phyloP scores from a whole-genome alignment of 2,329 filamentous ascomycete species.

The Shiraia bambusicola region DNA sequence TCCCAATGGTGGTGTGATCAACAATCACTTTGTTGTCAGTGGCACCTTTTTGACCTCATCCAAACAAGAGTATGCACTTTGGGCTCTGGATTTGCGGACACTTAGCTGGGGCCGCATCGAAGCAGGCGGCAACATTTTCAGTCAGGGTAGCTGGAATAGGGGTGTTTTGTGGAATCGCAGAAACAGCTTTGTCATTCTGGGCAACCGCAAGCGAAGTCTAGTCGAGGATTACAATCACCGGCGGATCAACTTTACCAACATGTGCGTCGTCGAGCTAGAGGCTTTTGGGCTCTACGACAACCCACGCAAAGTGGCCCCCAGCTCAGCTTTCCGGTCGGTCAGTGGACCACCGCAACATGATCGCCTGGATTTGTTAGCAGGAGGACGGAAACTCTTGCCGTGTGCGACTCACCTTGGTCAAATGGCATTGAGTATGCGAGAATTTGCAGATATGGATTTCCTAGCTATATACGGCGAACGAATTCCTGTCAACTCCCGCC shows the following conservation, averaged over 20 bases:
- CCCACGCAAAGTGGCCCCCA: slow-evolving; percentile 73
- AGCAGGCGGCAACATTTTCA: slow-evolving; percentile 87
- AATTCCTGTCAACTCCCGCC: slow-evolving; percentile 88
- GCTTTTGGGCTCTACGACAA: slow-evolving; percentile 98
- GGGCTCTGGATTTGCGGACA: slow-evolving; percentile 86
- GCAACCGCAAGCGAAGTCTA: slow-evolving; percentile 87
- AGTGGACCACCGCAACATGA: slow-evolving; percentile 67
- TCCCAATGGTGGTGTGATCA: slow-evolving; percentile 92
- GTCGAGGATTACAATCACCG: slow-evolving; percentile 98
- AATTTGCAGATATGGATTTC: slow-evolving; percentile 95
- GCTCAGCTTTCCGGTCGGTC: slow-evolving; percentile 81
- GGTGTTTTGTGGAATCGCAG: slow-evolving; percentile 90
- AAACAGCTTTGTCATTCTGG: slow-evolving; percentile 93
- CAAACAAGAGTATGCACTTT: slow-evolving; percentile 96
- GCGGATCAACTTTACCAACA: slow-evolving; percentile 93
- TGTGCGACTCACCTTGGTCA: slow-evolving; percentile 85
- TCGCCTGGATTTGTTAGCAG: slow-evolving; percentile 60
- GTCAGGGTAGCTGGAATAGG: slow-evolving; percentile 96
- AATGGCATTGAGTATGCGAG: slow-evolving; percentile 74
- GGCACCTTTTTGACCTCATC: slow-evolving; percentile 97
- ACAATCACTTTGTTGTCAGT: slow-evolving; percentile 95
- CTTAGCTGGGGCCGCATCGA: slow-evolving; percentile 95
- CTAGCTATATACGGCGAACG: slow-evolving; percentile 87
- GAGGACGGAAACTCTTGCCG: slow-evolving; percentile 72
- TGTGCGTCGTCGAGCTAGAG: slow-evolving; percentile 95